Evolutionary conservation across 2,329 filamentous ascomycete species (phyloP).

Genomic region (Venturia oleaginea): DNA sequence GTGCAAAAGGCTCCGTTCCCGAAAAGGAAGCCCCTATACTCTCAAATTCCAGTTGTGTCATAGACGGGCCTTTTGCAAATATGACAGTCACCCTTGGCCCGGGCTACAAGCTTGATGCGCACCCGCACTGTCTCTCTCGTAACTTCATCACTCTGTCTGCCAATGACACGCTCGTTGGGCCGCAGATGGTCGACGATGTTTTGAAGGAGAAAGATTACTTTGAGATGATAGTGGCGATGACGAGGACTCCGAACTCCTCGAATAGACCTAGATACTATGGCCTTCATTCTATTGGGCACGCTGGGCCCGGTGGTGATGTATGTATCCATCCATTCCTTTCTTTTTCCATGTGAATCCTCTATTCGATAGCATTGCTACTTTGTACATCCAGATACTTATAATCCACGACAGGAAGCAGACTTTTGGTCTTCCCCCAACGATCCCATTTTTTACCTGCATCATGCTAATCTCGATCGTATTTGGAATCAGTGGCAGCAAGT

Average conservation of each 20-base stretch:
- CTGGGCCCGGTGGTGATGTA: neutral
- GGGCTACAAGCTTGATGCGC: neutral
- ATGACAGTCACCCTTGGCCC: neutral
- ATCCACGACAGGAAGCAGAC: conserved; percentile 25
- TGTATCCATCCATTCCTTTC: neutral
- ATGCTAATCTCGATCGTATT: conserved; percentile 38
- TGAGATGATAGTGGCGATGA: no score
- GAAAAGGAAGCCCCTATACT: no score
- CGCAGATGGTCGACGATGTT: no score
- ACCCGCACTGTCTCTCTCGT: neutral
- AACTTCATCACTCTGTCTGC: neutral
- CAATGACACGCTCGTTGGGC: neutral
- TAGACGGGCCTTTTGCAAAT: neutral
- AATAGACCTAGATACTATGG: no score
- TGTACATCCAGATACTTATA: conserved; percentile 21
- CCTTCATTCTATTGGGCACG: no score
- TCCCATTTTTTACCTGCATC: conserved; percentile 38
- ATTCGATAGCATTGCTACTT: neutral
- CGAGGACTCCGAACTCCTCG: no score
- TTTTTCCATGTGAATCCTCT: neutral
- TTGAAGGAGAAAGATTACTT: no score
- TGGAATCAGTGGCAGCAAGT: conserved; percentile 45
- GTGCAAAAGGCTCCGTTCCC: conserved; percentile 3
- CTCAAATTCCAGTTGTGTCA: no score
- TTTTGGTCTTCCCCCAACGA: conserved; percentile 25